Conservation (phyloP, 179 eudicot species). For the Dionaea muscipula region DNA sequence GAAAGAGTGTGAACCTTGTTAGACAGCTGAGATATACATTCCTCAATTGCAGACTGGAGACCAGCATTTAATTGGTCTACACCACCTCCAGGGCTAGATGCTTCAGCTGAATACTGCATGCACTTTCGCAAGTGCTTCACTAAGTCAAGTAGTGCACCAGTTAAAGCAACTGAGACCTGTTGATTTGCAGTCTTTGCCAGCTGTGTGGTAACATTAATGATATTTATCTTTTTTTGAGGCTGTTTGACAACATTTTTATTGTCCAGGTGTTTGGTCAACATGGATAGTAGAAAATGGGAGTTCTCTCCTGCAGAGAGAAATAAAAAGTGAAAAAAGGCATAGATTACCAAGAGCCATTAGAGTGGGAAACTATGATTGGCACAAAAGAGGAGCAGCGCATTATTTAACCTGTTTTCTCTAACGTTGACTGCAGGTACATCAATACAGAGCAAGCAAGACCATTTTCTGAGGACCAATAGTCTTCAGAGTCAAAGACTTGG, state of each 20-base stretch:
- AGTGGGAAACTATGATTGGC: no score
- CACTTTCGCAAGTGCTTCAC: slow-evolving; percentile 67
- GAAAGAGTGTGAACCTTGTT: slow-evolving; percentile 39
- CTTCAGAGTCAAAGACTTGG: slow-evolving; percentile 58
- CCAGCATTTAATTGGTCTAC: slow-evolving; percentile 40
- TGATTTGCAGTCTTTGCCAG: slow-evolving; percentile 49
- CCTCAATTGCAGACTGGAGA: slow-evolving; percentile 64
- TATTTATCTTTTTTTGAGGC: slow-evolving; percentile 52
- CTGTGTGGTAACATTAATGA: slow-evolving; percentile 43
- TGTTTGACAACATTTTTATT: slow-evolving; percentile 60
- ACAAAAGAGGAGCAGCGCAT: no score
- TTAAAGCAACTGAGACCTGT: slow-evolving; percentile 44
- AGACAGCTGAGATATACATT: slow-evolving; percentile 59
- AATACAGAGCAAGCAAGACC: slow-evolving; percentile 69
- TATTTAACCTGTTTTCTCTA: slow-evolving; percentile 66
- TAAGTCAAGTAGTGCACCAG: slow-evolving; percentile 64
- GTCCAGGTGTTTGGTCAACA: slow-evolving; percentile 75
- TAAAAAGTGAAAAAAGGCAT: slow-evolving; percentile 4
- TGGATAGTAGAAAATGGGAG: slow-evolving; percentile 53
- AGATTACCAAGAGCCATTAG: slow-evolving; percentile 5
- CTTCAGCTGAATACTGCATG: slow-evolving; percentile 55
- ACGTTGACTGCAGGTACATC: slow-evolving; percentile 47
- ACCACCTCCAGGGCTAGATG: slow-evolving; percentile 30
- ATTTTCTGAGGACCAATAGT: slow-evolving; percentile 62
- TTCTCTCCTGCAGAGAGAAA: slow-evolving; percentile 34